These are phyloP conservation scores for Pythium myriotylum DNA, from an alignment of 352 stramenopile genomes.

Conservation along the genomic window DNA sequence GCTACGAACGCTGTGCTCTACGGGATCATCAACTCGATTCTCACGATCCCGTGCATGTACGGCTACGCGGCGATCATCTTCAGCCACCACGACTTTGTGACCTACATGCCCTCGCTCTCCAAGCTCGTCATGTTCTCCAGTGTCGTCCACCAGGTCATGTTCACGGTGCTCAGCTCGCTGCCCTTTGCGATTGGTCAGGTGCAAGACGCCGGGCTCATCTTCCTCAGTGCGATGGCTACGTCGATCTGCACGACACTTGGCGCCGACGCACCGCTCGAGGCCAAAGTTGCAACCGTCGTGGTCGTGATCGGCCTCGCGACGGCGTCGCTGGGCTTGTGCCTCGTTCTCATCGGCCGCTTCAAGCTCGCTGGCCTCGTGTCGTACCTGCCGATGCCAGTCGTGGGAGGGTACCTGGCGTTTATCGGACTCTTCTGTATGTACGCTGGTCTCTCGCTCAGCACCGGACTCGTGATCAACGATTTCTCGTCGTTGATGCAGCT, in stretches of 20 bases:
- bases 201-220: conserved; percentile 98
- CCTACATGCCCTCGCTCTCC: conserved; percentile 88
- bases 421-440: conserved; percentile 97
- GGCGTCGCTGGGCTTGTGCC: conserved; percentile 87
- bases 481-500: conserved; percentile 82
- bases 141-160: conserved; percentile 93
- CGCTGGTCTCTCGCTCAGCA: conserved; percentile 91
- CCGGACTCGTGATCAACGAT: conserved; percentile 89
- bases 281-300: conserved; percentile 93
- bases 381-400: conserved; percentile 96
- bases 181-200: conserved; percentile 98
- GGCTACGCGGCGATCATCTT: conserved; percentile 97
- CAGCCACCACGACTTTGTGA: conserved; percentile 86
- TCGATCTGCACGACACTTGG: conserved; percentile 87
- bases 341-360: conserved; percentile 95
- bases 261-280: conserved; percentile 56
- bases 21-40: conserved; percentile 93
- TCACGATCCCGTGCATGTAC: conserved; percentile 94
- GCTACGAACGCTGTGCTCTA: conserved; percentile 81
- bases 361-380: conserved; percentile 95
- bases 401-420: conserved; percentile 97
- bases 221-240: conserved; percentile 94
- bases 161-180: conserved; percentile 89
- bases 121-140: conserved; percentile 97
- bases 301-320: conserved; percentile 93